Evolutionary conservation across 1,284 basidiomycete genomes (phyloP).

Genomic region (Trametes polyzona): DNA sequence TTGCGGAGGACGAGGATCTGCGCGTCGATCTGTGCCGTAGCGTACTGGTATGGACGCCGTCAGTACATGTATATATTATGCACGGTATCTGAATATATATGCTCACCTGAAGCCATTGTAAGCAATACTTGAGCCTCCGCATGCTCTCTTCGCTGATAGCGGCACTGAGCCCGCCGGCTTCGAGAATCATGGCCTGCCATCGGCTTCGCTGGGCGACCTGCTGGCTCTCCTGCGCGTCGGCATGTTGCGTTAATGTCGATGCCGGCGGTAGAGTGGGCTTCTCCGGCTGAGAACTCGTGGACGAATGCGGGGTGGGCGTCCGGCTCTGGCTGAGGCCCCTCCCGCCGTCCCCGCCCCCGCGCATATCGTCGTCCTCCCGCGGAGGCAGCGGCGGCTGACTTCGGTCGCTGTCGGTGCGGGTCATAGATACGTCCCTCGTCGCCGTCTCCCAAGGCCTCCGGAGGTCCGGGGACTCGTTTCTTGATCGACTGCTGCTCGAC

Average conservation of each 20-base stretch:
- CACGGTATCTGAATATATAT: background rate
- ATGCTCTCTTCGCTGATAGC: slow-evolving; percentile 91
- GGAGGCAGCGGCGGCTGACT: background rate
- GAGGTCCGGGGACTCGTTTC: slow-evolving; percentile 19
- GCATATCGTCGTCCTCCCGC: slow-evolving; percentile 9
- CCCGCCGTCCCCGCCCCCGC: background rate
- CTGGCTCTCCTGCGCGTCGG: slow-evolving; percentile 34
- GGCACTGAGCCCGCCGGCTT: slow-evolving; percentile 88
- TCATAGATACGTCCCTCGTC: slow-evolving; percentile 33
- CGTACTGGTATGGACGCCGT: slow-evolving; percentile 59
- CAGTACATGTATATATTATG: background rate
- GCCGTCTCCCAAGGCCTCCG: slow-evolving; percentile 26
- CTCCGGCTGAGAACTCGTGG: slow-evolving; percentile 25
- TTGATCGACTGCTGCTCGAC: slow-evolving; percentile 22
- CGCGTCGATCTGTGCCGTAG: slow-evolving; percentile 85
- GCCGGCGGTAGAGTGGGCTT: slow-evolving; percentile 22
- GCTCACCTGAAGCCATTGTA: slow-evolving; percentile 86
- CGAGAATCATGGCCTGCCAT: slow-evolving; percentile 84
- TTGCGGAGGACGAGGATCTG: slow-evolving; percentile 85
- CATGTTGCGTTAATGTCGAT: slow-evolving; percentile 21
- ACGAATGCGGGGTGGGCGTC: slow-evolving; percentile 32
- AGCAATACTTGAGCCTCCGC: slow-evolving; percentile 83
- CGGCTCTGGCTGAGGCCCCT: slow-evolving; percentile 23
- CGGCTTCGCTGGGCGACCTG: slow-evolving; percentile 67
- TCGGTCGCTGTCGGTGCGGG: slow-evolving; percentile 15